Percentiles rank a stretch among this genome's conserved stretches.
phyloP scores from a whole-genome alignment of 805 yeast species.

The Saturnispora bothae region DNA sequence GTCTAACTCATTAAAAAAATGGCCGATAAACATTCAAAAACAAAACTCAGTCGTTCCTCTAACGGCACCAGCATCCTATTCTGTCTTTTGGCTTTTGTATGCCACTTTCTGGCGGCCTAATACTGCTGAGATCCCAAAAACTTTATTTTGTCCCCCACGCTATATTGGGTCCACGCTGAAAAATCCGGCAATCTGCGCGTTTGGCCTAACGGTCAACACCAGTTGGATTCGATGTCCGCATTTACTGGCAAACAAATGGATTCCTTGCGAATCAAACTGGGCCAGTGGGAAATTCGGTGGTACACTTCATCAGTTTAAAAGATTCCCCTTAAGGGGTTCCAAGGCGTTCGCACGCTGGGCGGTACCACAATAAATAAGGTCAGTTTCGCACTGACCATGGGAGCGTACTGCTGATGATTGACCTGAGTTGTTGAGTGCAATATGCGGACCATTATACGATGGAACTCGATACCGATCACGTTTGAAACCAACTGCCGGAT shows the following conservation, averaged over 20 bases:
- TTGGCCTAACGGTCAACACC: conserved; percentile 14
- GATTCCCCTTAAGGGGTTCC: conserved; percentile 27
- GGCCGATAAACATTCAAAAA: no score
- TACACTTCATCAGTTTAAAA: conserved; percentile 13
- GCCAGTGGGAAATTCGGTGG: conserved; percentile 37
- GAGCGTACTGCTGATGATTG: conserved; percentile 32
- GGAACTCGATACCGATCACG: conserved; percentile 34
- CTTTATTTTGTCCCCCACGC: no score
- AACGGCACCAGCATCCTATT: no score
- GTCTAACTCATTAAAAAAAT: no score
- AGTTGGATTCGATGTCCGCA: conserved; percentile 22
- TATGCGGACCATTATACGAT: conserved; percentile 24
- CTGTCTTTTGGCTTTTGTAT: no score
- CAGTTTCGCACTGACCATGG: conserved; percentile 16
- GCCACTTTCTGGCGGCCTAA: no score
- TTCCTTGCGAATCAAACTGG: conserved; percentile 2
- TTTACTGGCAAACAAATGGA: conserved; percentile 28
- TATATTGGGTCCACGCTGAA: no score
- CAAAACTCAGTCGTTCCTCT: no score
- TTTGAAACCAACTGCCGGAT: conserved; percentile 11
- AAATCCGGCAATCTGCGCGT: conserved; percentile 9
- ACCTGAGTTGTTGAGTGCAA: conserved; percentile 30
- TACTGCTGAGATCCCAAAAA: no score
- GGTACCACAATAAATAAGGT: conserved; percentile 27
- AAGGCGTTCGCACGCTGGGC: conserved; percentile 31